Evolutionary conservation across 306 rosid genomes (phyloP), one percentile per base, ranked within the genome.

Genomic region (Arachis stenosperma): DNA sequence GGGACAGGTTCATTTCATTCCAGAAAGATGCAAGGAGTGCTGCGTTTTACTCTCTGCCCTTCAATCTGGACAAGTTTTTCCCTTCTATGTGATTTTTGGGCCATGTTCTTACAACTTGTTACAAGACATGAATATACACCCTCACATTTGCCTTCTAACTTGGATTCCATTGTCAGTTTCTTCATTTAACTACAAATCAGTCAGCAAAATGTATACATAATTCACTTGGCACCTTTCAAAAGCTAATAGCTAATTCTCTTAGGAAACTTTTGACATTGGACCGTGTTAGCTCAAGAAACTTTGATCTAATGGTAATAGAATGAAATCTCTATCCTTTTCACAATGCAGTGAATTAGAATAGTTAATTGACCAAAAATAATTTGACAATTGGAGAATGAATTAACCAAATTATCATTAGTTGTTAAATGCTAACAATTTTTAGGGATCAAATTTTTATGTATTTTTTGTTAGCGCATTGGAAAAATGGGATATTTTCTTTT

Each of bases 11-110:
- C 91, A 47, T 78, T 9, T 86, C 96, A 10, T 91, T 76, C 74
- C 86, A 84, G 78, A 88, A 90, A 3, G 97, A 91, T 65, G 73
- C 96, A 6, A 83, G 98, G 78, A 94, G 92, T 74, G 91, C 86
- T 61, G 97, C 89, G 78, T 91, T 89, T 82, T 91, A 94, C 65
- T 85, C 94, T 13, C 88, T 94, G 48, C 98, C 98, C 15, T 89
- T 91, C 82, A 93, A 93, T 73, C 92, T 93, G n/a, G 91, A 93
- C 90, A 91, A 89, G 91, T 91, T 82, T 69, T 93, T 93, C 87
- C 98, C 98, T 29, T 91, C 98, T 3, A 88, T 93, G 50, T 92
- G 91, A 88, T 78, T 29, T 53, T 63, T 73, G 66, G 43, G 57
- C 47, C 53, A 63, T 80, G 51, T 11, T 64, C 40, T 53, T 8